These are phyloP conservation scores for Gymnopilus junonius DNA, from an alignment of 768 basidiomycete genomes.

Conservation along the genomic window DNA sequence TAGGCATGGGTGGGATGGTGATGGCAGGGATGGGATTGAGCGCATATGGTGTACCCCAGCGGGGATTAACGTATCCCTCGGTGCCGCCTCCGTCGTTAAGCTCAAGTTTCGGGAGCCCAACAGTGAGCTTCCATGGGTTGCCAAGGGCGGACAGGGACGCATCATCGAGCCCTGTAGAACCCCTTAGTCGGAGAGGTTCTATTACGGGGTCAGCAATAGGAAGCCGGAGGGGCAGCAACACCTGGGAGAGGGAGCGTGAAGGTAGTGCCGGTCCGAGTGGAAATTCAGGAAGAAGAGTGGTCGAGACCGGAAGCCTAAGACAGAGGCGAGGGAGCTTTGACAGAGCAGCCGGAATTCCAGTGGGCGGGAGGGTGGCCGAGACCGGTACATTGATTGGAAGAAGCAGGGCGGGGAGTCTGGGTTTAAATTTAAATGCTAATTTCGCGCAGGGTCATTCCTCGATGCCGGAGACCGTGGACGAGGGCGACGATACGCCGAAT, in stretches of 20 bases:
- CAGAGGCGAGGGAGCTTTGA: constrained; percentile 51
- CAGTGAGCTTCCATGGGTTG: constrained; percentile 37
- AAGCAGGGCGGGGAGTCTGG: constrained; percentile 53
- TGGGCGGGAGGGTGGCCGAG: constrained; percentile 63
- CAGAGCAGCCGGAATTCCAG: constrained; percentile 42
- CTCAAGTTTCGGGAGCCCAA: constrained; percentile 77
- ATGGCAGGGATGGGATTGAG: constrained; percentile 9
- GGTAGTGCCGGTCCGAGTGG: constrained; percentile 37
- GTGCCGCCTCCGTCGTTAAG: constrained; percentile 85
- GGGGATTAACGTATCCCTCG: constrained; percentile 73
- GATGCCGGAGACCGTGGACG: constrained; percentile 22
- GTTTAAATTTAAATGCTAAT: constrained; percentile 26
- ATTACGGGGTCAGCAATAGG: constrained; percentile 28
- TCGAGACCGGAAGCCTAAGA: constrained; percentile 52
- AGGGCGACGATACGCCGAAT: constrained; percentile 4
- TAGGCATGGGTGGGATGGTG: constrained; percentile 16
- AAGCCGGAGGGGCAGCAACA: constrained; percentile 36
- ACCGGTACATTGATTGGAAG: constrained; percentile 45
- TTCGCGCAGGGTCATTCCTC: constrained; percentile 24
- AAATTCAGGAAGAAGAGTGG: constrained; percentile 49
- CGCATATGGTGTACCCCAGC: constrained; percentile 20
- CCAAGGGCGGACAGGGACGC: constrained; percentile 37
- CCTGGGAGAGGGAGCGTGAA: constrained; percentile 36
- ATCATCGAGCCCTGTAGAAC: constrained; percentile 53
- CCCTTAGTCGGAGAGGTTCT: constrained; percentile 58